Conservation (phyloP, 495 filamentous ascomycete genomes). For the Polyplosphaeria fusca region DNA sequence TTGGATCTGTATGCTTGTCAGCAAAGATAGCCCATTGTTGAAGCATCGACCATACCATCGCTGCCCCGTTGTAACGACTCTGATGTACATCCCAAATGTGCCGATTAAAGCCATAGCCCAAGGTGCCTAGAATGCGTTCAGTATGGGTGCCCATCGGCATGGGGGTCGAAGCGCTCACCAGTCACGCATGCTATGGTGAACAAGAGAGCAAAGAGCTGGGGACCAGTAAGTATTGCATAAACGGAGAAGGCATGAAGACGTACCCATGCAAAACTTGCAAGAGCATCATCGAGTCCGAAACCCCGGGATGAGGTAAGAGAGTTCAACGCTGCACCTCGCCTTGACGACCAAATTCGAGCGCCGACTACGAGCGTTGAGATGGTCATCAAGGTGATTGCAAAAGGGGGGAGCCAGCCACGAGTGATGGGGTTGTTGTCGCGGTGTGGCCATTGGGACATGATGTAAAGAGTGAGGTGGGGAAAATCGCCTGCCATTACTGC, state of each 20-base stretch:
- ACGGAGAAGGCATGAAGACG: neutral
- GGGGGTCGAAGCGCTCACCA: slow-evolving; percentile 1
- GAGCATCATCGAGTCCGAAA: slow-evolving; percentile 15
- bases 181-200: slow-evolving; percentile 8
- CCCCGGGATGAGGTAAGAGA: too few species aligned
- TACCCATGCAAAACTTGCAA: slow-evolving; percentile 18
- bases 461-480: slow-evolving; percentile 6
- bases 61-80: slow-evolving; percentile 14
- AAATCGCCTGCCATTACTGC: slow-evolving; percentile 23
- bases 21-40: slow-evolving; percentile 1
- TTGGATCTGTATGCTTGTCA: slow-evolving; percentile 14
- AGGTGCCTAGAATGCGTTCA: neutral
- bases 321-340: too few species aligned
- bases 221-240: neutral
- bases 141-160: neutral
- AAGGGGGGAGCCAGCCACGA: slow-evolving; percentile 22
- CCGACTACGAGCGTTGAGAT: slow-evolving; percentile 2
- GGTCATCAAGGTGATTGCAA: slow-evolving; percentile 4
- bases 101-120: slow-evolving; percentile 31
- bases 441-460: slow-evolving; percentile 21
- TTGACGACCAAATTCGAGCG: slow-evolving; percentile 10
- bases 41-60: slow-evolving; percentile 11
- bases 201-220: slow-evolving; percentile 6
- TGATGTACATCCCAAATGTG: slow-evolving; percentile 36
- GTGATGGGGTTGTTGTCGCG: neutral